phyloP scores from a whole-genome alignment of 805 yeast species.

The Scheffersomyces spartinae region DNA sequence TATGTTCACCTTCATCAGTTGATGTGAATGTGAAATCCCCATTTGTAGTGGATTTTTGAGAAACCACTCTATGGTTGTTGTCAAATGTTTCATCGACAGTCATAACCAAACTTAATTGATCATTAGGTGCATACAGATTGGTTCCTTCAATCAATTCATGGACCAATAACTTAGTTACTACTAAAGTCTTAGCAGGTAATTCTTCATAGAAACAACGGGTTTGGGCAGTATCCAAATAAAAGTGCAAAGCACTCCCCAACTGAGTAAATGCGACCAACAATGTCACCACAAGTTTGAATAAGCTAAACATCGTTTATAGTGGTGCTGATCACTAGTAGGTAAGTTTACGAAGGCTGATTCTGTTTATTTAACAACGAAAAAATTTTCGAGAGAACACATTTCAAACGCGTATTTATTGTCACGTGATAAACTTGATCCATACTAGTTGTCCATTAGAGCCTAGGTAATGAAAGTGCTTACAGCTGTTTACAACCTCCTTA shows the following conservation, averaged over 20 bases:
- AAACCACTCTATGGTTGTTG: slow-evolving; percentile 65
- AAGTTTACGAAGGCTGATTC: too few species aligned
- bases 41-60: slow-evolving; percentile 46
- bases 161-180: slow-evolving; percentile 42
- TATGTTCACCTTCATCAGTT: slow-evolving; percentile 75
- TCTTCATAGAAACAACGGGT: slow-evolving; percentile 79
- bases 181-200: slow-evolving; percentile 63
- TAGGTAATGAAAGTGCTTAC: too few species aligned
- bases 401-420: too few species aligned
- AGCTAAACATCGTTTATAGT: too few species aligned
- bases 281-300: too few species aligned
- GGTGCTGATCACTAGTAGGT: too few species aligned
- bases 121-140: slow-evolving; percentile 1
- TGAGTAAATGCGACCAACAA: too few species aligned
- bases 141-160: slow-evolving; percentile 40
- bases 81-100: slow-evolving; percentile 57
- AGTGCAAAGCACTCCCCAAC: slow-evolving; percentile 53
- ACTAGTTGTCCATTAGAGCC: too few species aligned
- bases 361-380: too few species aligned
- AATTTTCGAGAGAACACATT: too few species aligned
- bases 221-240: slow-evolving; percentile 68
- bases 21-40: slow-evolving; percentile 78
- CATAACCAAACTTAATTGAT: slow-evolving; percentile 1
- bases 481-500: too few species aligned
- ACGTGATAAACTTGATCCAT: too few species aligned